These are phyloP conservation scores for Anacardium occidentale DNA, from an alignment of 345 rosid species.

Conservation along the genomic window DNA sequence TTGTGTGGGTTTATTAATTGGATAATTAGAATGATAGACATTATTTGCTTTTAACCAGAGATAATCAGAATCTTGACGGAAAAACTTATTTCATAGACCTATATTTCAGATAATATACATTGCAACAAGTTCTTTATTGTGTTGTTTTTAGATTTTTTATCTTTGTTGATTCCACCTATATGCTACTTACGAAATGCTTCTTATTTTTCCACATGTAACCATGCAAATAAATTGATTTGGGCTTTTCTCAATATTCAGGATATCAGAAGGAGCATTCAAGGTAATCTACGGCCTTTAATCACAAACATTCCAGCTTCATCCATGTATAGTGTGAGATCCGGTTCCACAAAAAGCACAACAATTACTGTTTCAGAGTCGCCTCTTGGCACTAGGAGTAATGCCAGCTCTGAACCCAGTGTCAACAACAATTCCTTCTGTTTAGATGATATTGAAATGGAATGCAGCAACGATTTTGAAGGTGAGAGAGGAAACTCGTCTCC, in stretches of 20 bases:
- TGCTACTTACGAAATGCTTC: not conserved
- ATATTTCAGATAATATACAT: not conserved
- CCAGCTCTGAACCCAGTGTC: conserved; percentile 71
- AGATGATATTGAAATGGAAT: conserved; percentile 57
- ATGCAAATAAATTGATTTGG: not conserved
- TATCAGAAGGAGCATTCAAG: conserved; percentile 67
- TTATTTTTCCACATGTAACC: not conserved
- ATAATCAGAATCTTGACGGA: conserved; percentile 16
- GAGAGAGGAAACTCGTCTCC: conserved; percentile 53
- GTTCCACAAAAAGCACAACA: conserved; percentile 52
- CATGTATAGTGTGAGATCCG: conserved; percentile 69
- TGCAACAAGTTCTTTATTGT: not conserved
- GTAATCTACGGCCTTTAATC: conserved; percentile 62
- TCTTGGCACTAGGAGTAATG: conserved; percentile 69
- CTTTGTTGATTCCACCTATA: not conserved
- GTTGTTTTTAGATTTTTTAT: not conserved
- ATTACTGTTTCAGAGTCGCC: conserved; percentile 69
- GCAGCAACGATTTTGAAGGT: conserved; percentile 41
- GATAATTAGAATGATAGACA: no score
- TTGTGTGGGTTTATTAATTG: not conserved
- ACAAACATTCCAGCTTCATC: conserved; percentile 76
- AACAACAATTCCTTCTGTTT: conserved; percentile 54
- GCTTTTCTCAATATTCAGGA: conserved; percentile 43
- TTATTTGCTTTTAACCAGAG: conserved; percentile 13
- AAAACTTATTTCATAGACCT: not conserved